Conservation (phyloP, 2,329 filamentous ascomycete species). For the Fusarium sterilihyphosum region DNA sequence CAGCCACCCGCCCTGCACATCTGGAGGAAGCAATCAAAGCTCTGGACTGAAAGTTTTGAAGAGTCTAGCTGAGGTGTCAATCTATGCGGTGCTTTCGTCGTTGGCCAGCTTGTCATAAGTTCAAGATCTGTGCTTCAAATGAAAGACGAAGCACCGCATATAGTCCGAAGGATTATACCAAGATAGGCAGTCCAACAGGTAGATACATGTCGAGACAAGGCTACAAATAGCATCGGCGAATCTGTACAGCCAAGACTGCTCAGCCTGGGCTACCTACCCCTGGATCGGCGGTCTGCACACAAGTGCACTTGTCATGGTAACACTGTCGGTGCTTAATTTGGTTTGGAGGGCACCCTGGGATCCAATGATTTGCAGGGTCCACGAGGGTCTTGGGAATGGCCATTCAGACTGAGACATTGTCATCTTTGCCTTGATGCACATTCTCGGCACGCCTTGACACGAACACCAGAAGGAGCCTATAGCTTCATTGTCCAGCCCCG, state of each 20-base stretch:
- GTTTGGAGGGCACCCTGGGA: slow-evolving; percentile 14
- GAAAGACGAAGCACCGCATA: slow-evolving; percentile 20
- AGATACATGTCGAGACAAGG: slow-evolving; percentile 12
- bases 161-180: slow-evolving; percentile 15
- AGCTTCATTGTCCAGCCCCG: slow-evolving; percentile 7
- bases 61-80: slow-evolving; percentile 1
- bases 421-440: slow-evolving; percentile 3
- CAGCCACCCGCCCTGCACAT: slow-evolving; percentile 11
- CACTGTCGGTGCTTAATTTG: slow-evolving; percentile 39
- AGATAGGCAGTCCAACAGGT: slow-evolving; percentile 23
- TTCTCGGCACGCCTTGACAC: slow-evolving; percentile 8
- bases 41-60: background rate
- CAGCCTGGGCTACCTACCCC: slow-evolving; percentile 29
- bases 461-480: slow-evolving; percentile 14
- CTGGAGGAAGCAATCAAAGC: slow-evolving; percentile 22
- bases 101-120: background rate
- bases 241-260: slow-evolving; percentile 35
- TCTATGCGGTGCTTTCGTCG: background rate
- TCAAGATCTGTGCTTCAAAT: background rate
- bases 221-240: slow-evolving; percentile 36
- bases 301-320: slow-evolving; percentile 29
- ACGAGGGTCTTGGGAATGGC: slow-evolving; percentile 25
- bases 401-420: slow-evolving; percentile 16
- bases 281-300: slow-evolving; percentile 41
- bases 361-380: slow-evolving; percentile 40